Percentiles rank a stretch among this genome's conserved stretches.
Conservation (phyloP, 768 basidiomycete species). For the Antrodiella citrinella region DNA sequence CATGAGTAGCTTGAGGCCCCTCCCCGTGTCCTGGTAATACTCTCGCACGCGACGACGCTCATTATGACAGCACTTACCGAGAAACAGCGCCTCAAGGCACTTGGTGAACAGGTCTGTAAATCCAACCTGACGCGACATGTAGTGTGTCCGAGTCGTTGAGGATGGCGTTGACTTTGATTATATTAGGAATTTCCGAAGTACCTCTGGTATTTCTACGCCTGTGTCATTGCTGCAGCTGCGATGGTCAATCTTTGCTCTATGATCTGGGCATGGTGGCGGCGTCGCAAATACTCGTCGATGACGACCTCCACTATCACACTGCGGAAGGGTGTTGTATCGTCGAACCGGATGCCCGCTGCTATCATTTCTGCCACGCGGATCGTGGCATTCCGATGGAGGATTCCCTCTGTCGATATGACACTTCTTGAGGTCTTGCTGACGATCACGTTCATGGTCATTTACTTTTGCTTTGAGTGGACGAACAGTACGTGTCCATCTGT, state of each 20-base stretch:
- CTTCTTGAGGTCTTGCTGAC: constrained; percentile 22
- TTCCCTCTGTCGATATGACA: constrained; percentile 20
- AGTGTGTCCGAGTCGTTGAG: too few relatives aligned
- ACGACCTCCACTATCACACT: neutral
- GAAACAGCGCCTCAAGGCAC: neutral
- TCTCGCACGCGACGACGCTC: too few relatives aligned
- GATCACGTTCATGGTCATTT: constrained; percentile 18
- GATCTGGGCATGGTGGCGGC: constrained; percentile 14
- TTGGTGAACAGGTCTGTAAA: too few relatives aligned
- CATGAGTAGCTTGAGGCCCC: too few relatives aligned
- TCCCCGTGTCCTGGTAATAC: too few relatives aligned
- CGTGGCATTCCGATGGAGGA: constrained; percentile 20
- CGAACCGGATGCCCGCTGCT: constrained; percentile 19
- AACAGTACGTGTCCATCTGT: constrained; percentile 24
- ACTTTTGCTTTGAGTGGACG: constrained; percentile 23
- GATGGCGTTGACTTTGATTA: too few relatives aligned
- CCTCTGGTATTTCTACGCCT: constrained; percentile 12
- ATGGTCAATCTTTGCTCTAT: constrained; percentile 12
- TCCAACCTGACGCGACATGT: too few relatives aligned
- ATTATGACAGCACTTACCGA: neutral
- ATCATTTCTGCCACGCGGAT: constrained; percentile 19
- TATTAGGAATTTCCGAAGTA: constrained; percentile 1
- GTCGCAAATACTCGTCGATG: neutral
- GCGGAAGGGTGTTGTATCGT: constrained; percentile 8
- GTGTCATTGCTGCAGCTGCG: constrained; percentile 11